A percentile compares a stretch with the other conserved stretches of the same genome.
Conservation (phyloP, 2,329 filamentous ascomycete species). For the Pseudopyricularia javanii region DNA sequence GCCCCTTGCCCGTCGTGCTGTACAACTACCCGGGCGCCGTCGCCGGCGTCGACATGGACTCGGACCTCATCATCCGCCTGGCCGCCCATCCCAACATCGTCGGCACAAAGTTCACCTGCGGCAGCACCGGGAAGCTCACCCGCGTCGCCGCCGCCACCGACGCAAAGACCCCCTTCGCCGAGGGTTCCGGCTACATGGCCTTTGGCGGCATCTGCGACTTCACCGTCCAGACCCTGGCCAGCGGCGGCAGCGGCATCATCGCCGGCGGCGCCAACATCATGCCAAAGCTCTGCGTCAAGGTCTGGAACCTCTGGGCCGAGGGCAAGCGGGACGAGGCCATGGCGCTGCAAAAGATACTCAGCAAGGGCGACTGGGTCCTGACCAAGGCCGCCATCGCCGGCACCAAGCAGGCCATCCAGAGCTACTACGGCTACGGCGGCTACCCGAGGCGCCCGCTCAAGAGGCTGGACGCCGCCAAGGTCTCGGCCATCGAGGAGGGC, state of each 20-base stretch:
- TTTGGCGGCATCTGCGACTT: slow-evolving; percentile 85
- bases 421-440: slow-evolving; percentile 71
- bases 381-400: slow-evolving; percentile 75
- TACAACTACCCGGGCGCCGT: slow-evolving; percentile 91
- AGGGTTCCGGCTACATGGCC: slow-evolving; percentile 64
- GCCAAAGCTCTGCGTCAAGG: slow-evolving; percentile 66
- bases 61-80: slow-evolving; percentile 70
- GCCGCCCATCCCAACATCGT: slow-evolving; percentile 73
- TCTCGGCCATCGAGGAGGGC: slow-evolving; percentile 39
- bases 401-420: slow-evolving; percentile 75
- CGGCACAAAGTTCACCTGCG: slow-evolving; percentile 86
- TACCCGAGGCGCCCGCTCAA: slow-evolving; percentile 62
- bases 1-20: slow-evolving; percentile 65
- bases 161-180: slow-evolving; percentile 51
- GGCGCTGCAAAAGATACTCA: slow-evolving; percentile 64
- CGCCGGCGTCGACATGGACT: slow-evolving; percentile 80
- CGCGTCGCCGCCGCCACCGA: slow-evolving; percentile 63
- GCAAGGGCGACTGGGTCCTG: slow-evolving; percentile 69
- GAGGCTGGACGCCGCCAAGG: slow-evolving; percentile 45
- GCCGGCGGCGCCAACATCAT: slow-evolving; percentile 77
- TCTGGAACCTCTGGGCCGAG: slow-evolving; percentile 64
- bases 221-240: slow-evolving; percentile 67
- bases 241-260: slow-evolving; percentile 73
- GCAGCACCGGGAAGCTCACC: slow-evolving; percentile 80
- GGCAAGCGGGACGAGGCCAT: slow-evolving; percentile 67